Percentiles rank a stretch among this genome's conserved stretches.
phyloP scores from a whole-genome alignment of 2,329 filamentous ascomycete genomes.

The Cadophora gregata region DNA sequence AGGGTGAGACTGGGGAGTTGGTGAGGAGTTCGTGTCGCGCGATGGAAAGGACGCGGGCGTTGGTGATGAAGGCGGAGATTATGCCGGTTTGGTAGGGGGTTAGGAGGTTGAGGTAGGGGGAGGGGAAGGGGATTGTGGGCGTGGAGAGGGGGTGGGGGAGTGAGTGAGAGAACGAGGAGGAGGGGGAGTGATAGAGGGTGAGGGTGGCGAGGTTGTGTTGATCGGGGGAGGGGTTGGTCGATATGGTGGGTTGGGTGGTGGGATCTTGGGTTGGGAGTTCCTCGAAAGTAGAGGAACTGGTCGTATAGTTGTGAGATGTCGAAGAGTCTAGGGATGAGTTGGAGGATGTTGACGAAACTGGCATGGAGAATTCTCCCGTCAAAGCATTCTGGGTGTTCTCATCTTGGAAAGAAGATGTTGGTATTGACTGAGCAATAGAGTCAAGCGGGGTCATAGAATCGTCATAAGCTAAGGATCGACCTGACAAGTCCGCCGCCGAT shows the following conservation, averaged over 20 bases:
- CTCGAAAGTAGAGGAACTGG: neutral
- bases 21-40: constrained; percentile 29
- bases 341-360: neutral
- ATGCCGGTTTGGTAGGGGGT: constrained; percentile 34
- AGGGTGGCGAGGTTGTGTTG: neutral
- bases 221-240: neutral
- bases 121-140: constrained; percentile 17
- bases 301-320: neutral
- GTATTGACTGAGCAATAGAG: neutral
- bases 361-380: neutral
- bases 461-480: neutral
- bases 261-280: neutral
- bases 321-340: neutral
- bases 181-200: neutral
- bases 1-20: constrained; percentile 41
- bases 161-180: neutral
- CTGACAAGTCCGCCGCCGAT: neutral
- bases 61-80: constrained; percentile 39
- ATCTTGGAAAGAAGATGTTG: neutral
- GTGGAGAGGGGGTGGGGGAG: too few species aligned
- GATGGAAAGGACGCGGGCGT: constrained; percentile 41
- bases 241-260: neutral
- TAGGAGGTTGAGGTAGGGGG: constrained; percentile 30
- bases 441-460: neutral
- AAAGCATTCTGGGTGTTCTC: neutral